Evolutionary conservation across 106 monocot genomes (phyloP).

Genomic region (Amphibolis antarctica): DNA sequence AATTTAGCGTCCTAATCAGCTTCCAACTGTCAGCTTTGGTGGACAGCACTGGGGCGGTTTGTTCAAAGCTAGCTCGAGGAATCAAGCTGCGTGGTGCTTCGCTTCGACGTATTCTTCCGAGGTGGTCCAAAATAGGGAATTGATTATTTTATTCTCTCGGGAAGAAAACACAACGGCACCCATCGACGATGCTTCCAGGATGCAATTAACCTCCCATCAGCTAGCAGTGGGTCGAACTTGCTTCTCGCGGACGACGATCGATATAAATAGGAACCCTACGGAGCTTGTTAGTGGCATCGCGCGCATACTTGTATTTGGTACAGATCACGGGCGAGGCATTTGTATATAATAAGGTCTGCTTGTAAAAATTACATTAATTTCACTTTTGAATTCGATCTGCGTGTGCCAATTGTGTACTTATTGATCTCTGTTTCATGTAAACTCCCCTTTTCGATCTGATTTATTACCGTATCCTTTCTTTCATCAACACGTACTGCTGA

Average conservation of each 20-base stretch:
- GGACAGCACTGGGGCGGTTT: background rate
- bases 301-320: background rate
- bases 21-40: background rate
- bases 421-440: background rate
- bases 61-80: no score
- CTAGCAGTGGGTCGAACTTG: no score
- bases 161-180: background rate
- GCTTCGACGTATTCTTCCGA: no score
- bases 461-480: no score
- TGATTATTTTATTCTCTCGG: background rate
- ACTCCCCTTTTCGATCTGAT: no score
- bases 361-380: background rate
- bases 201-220: no score
- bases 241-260: no score
- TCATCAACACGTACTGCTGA: background rate
- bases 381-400: no score
- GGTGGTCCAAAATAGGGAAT: background rate
- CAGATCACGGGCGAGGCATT: background rate
- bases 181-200: background rate
- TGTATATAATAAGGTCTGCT: background rate
- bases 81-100: background rate
- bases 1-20: background rate
- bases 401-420: no score
- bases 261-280: constrained; percentile 2
- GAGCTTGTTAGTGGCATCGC: background rate